phyloP scores from a whole-genome alignment of 2,329 filamentous ascomycete species.

The Bipolaris zeicola region DNA sequence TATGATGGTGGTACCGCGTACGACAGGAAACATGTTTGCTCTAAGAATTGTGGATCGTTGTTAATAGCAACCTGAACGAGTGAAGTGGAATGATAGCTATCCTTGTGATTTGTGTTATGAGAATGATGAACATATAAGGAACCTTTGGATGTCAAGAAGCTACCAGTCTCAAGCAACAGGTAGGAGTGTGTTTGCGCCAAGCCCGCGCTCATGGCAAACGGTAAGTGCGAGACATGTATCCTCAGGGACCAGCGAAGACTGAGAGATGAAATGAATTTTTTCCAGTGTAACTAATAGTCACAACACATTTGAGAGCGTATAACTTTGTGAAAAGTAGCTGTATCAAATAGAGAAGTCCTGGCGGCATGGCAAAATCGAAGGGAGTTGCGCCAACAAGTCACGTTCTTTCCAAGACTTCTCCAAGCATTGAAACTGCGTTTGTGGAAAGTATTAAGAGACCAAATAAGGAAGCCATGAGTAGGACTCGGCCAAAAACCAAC shows the following conservation, averaged over 20 bases:
- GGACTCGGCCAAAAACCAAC: neutral
- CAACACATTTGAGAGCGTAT: neutral
- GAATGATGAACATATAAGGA: neutral
- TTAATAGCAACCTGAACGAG: neutral
- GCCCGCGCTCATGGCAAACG: slow-evolving; percentile 4
- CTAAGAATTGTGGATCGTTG: neutral
- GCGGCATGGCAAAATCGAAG: neutral
- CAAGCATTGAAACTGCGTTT: no score
- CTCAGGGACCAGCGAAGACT: neutral
- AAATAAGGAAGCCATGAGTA: neutral
- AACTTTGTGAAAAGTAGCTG: neutral
- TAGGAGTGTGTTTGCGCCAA: slow-evolving; percentile 22
- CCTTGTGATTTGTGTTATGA: neutral
- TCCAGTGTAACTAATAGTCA: neutral
- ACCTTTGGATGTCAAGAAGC: neutral
- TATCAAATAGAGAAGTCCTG: neutral
- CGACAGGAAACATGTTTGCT: slow-evolving; percentile 8
- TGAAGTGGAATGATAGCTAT: neutral
- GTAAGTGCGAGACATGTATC: neutral
- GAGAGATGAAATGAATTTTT: neutral
- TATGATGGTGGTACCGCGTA: slow-evolving; percentile 1
- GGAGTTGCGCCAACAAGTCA: neutral
- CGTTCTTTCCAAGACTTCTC: neutral
- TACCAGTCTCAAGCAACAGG: slow-evolving; percentile 1
- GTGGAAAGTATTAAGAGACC: neutral